phyloP scores from a whole-genome alignment of 306 rosid genomes.

The Prosopis cineraria region DNA sequence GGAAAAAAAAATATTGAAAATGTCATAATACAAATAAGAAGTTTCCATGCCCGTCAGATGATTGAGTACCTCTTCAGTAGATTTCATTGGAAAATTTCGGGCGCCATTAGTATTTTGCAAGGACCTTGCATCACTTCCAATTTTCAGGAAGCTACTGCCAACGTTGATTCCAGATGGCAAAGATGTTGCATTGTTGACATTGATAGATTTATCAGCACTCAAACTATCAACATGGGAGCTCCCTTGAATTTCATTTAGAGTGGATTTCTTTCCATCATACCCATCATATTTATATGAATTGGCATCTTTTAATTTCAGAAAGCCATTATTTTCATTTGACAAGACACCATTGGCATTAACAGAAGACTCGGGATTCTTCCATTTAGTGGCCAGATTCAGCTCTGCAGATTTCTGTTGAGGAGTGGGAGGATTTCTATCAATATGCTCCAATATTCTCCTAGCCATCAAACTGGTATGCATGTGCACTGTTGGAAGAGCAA shows the following conservation, averaged over 20 bases:
- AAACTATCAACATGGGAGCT: conserved; percentile 44
- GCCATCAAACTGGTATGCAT: conserved; percentile 76
- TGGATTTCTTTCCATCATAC: conserved; percentile 40
- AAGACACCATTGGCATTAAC: conserved; percentile 30
- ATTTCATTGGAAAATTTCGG: conserved; percentile 21
- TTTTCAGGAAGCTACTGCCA: conserved; percentile 31
- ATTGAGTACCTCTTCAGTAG: conserved; percentile 37
- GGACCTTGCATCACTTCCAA: conserved; percentile 36
- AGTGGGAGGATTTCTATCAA: conserved; percentile 73
- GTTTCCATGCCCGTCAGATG: background rate
- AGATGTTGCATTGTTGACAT: conserved; percentile 15
- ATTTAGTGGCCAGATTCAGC: conserved; percentile 62
- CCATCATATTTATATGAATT: conserved; percentile 42
- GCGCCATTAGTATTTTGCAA: conserved; percentile 15
- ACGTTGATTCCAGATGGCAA: conserved; percentile 36
- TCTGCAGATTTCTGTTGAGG: conserved; percentile 78
- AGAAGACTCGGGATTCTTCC: conserved; percentile 65
- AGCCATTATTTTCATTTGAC: conserved; percentile 49
- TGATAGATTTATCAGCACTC: conserved; percentile 39
- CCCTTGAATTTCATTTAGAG: conserved; percentile 40
- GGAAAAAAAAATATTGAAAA: background rate
- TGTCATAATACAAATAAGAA: background rate
- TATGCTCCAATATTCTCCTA: conserved; percentile 80
- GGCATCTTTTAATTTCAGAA: conserved; percentile 34
- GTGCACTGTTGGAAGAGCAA: conserved; percentile 53